Conservation (phyloP, 805 yeast species). For the Kregervanrija fluxuum region DNA sequence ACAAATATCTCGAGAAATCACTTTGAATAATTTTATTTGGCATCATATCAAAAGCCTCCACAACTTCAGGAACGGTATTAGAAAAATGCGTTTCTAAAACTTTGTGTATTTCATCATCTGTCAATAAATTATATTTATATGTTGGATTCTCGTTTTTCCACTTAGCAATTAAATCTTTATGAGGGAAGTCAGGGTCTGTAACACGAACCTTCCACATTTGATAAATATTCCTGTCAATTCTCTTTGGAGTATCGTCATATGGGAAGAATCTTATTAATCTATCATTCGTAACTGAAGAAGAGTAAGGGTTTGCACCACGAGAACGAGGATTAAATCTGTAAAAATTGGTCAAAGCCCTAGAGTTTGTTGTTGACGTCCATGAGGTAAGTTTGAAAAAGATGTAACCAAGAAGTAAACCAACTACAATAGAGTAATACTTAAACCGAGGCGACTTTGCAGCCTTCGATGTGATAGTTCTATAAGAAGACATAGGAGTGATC, state of each 20-base stretch:
- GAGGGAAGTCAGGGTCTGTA: slow-evolving; percentile 29
- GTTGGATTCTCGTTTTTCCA: slow-evolving; percentile 31
- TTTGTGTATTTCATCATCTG: slow-evolving; percentile 28
- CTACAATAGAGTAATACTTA: slow-evolving; percentile 18
- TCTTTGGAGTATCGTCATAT: slow-evolving; percentile 26
- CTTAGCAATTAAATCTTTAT: slow-evolving; percentile 22
- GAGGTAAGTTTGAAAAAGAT: slow-evolving; percentile 21
- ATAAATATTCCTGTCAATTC: slow-evolving; percentile 27
- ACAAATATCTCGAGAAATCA: slow-evolving; percentile 52
- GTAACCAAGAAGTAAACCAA: slow-evolving; percentile 23
- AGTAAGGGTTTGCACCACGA: slow-evolving; percentile 28
- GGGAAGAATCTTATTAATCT: slow-evolving; percentile 26
- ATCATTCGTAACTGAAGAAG: slow-evolving; percentile 25
- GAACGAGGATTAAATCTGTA: slow-evolving; percentile 27
- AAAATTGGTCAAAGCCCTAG: slow-evolving; percentile 23
- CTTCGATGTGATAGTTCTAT: slow-evolving; percentile 4
- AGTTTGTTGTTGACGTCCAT: slow-evolving; percentile 17
- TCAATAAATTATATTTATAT: slow-evolving; percentile 24
- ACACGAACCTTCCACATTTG: slow-evolving; percentile 31
- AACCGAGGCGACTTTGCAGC: slow-evolving; percentile 14
- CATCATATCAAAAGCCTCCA: slow-evolving; percentile 45
- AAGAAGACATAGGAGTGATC: slow-evolving; percentile 1
- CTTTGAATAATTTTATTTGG: slow-evolving; percentile 47
- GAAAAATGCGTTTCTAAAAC: slow-evolving; percentile 21
- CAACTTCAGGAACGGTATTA: slow-evolving; percentile 40